Evolutionary conservation across 352 stramenopile species (phyloP).

Genomic region (Phytophthora meadii): DNA sequence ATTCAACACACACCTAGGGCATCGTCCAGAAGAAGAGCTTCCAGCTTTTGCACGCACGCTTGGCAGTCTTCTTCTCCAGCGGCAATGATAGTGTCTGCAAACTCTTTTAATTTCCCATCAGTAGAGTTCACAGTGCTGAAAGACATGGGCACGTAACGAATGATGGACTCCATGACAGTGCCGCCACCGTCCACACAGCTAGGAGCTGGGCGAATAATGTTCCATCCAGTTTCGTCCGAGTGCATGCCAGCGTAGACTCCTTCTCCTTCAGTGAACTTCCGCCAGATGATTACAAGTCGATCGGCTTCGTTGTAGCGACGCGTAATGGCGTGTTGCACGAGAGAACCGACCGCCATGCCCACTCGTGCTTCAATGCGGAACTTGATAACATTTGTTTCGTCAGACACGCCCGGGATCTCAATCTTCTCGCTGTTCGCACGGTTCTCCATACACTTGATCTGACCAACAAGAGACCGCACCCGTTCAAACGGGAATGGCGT

Average conservation of each 20-base stretch:
- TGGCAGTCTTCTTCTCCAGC: conserved; percentile 30
- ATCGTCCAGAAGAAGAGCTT: conserved; percentile 30
- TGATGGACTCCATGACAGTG: conserved; percentile 27
- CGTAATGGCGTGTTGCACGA: conserved; percentile 41
- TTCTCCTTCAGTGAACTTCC: conserved; percentile 49
- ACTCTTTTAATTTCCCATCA: conserved; percentile 20
- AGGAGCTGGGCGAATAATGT: conserved; percentile 25
- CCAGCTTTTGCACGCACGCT: conserved; percentile 12
- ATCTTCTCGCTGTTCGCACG: conserved; percentile 17
- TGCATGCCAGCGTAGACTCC: conserved; percentile 48
- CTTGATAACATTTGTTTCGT: conserved; percentile 40
- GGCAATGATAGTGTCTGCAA: conserved; percentile 20
- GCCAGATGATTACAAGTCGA: conserved; percentile 59
- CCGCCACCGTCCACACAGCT: conserved; percentile 3
- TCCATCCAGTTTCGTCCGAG: conserved; percentile 68
- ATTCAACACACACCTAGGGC: conserved; percentile 23
- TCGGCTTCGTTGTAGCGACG: conserved; percentile 47
- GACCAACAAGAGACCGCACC: conserved; percentile 3
- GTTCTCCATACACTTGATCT: conserved; percentile 22
- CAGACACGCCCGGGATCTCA: conserved; percentile 19
- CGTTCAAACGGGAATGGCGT: conserved; percentile 32
- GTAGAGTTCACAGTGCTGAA: conserved; percentile 16
- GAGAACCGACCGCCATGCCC: conserved; percentile 1
- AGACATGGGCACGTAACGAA: conserved; percentile 34
- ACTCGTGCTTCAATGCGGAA: conserved; percentile 15